Evolutionary conservation across 2,329 filamentous ascomycete genomes (phyloP).

Genomic region (Cordyceps fumosorosea): DNA sequence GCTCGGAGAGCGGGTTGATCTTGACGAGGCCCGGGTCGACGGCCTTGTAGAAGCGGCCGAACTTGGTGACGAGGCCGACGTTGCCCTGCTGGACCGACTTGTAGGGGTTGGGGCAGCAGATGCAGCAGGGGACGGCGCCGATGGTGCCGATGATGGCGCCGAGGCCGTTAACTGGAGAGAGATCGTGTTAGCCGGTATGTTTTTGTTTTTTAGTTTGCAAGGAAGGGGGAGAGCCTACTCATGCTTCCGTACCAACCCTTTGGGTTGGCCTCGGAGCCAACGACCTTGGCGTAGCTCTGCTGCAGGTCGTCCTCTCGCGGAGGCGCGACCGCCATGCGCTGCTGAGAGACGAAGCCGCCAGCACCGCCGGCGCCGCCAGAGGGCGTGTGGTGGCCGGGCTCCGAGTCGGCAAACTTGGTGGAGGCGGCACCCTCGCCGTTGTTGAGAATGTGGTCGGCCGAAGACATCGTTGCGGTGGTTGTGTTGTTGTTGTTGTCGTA

Average conservation of each 20-base stretch:
- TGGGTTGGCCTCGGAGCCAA: constrained; percentile 58
- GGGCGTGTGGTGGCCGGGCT: constrained; percentile 21
- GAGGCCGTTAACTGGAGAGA: constrained; percentile 57
- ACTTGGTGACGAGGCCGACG: constrained; percentile 92
- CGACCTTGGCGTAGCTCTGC: constrained; percentile 64
- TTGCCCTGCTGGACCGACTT: constrained; percentile 89
- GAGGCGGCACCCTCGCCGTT: constrained; percentile 18
- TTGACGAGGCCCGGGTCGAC: constrained; percentile 96
- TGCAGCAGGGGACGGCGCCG: constrained; percentile 85
- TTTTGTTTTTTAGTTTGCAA: not conserved
- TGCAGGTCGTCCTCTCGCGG: constrained; percentile 80
- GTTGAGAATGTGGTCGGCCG: constrained; percentile 6
- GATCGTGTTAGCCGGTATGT: not conserved
- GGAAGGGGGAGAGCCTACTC: constrained; percentile 48
- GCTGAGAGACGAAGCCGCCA: constrained; percentile 43
- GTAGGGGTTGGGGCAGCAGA: constrained; percentile 92
- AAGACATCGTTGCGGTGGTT: not conserved
- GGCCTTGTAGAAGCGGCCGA: constrained; percentile 88
- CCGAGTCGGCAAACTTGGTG: constrained; percentile 6
- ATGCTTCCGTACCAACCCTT: constrained; percentile 88
- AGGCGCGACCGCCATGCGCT: constrained; percentile 63
- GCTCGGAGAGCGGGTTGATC: constrained; percentile 92
- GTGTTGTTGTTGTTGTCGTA: not conserved
- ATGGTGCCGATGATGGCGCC: constrained; percentile 69
- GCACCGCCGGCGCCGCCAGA: constrained; percentile 17